Percentiles rank a stretch among this genome's conserved stretches.
Conservation (phyloP, 2,329 filamentous ascomycete species). For the Rutstroemia sydowiana region DNA sequence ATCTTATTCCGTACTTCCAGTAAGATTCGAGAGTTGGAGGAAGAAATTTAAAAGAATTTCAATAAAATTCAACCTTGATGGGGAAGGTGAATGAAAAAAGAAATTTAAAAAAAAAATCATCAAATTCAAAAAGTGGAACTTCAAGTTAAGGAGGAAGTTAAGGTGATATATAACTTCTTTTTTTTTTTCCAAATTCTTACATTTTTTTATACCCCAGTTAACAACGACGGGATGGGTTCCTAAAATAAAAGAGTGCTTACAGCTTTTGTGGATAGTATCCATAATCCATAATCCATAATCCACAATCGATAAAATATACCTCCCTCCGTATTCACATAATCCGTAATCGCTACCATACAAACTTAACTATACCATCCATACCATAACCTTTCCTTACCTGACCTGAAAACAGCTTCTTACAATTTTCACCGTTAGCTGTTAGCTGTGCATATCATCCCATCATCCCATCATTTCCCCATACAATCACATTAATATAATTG, state of each 20-base stretch:
- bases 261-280: too few relatives aligned
- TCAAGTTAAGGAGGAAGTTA: background rate
- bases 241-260: too few relatives aligned
- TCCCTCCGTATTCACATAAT: background rate
- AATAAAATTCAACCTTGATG: too few relatives aligned
- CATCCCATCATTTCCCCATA: background rate
- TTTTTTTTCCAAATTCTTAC: too few relatives aligned
- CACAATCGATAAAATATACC: background rate
- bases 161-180: background rate
- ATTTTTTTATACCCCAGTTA: background rate
- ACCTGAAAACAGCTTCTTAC: background rate
- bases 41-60: too few relatives aligned
- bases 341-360: background rate
- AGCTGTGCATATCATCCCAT: background rate
- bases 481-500: background rate
- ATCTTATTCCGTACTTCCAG: too few relatives aligned
- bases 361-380: background rate
- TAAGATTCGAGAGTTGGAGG: too few relatives aligned
- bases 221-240: background rate
- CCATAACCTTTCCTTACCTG: background rate
- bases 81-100: background rate
- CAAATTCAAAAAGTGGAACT: background rate
- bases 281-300: background rate
- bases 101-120: background rate
- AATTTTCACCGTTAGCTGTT: background rate